Evolutionary conservation across 306 rosid species (phyloP), one percentile per base, ranked within the genome.

Genomic region (Sindora glabra): DNA sequence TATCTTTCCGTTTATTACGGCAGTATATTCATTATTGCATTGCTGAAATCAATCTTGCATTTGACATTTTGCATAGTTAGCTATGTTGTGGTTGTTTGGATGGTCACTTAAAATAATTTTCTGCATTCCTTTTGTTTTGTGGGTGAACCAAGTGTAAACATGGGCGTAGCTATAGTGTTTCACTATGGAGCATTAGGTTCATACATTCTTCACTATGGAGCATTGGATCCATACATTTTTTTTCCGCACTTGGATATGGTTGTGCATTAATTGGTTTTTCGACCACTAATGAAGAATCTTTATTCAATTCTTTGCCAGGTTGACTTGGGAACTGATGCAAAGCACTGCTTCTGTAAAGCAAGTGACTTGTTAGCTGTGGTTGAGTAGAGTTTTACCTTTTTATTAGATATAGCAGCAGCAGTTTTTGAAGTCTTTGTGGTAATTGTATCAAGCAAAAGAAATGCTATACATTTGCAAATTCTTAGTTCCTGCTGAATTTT

Each of bases 261-360:
- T 33, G 1, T 59, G 40, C 24, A 33, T 50, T 5, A 50, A 48
- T 6, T 22, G n/a, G 13, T 24, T 56, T 59, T 50, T 19, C 42
- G 14, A 21, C 50, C 48, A 38, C n/a, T 44, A 24, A 32, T 44
- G 19, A 21, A 26, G 19, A 21, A 26, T 25, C 0, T 60, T 59
- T 59, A 22, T 73, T 3, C 48, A 24, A 38, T 23, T 29, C 32
- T 54, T 18, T 72, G 25, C 72, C 90, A 92, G 99, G 99, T 92
- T 80, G 96, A 92, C 76, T 74, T 92, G 82, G 99, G 99, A 40
- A 65, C 77, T 18, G 87, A 81, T 53, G 77, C 68, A 22, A 86
- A 78, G 70, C 96, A 86, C 57, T 84, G 92, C 78, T 92, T 92
- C 84, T 82, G 90, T 63, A 92, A 80, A 74, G 82, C 84, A 48